phyloP scores from a whole-genome alignment of 2,329 filamentous ascomycete species.

The Fusarium clavum region DNA sequence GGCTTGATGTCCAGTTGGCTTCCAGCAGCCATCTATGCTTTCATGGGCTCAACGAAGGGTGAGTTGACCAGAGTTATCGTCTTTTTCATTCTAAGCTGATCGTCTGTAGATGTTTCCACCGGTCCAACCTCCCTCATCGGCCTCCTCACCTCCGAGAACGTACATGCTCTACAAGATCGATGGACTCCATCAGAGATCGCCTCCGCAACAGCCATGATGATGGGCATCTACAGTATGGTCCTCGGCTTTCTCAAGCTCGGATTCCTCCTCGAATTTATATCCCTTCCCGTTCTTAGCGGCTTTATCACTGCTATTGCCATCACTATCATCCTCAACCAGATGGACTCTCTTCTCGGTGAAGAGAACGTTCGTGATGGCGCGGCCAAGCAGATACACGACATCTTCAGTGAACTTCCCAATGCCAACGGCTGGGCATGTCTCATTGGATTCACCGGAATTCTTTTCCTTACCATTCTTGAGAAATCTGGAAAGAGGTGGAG shows the following conservation, averaged over 20 bases:
- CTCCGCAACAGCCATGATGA: constrained; percentile 71
- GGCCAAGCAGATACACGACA: constrained; percentile 68
- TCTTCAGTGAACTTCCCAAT: constrained; percentile 66
- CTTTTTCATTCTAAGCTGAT: not conserved
- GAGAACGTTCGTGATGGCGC: constrained; percentile 61
- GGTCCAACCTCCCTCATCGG: constrained; percentile 74
- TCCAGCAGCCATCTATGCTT: constrained; percentile 66
- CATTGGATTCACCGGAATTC: constrained; percentile 68
- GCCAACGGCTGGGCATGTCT: constrained; percentile 69
- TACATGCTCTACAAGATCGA: constrained; percentile 62
- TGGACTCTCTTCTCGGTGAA: constrained; percentile 70
- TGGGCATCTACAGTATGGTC: constrained; percentile 69
- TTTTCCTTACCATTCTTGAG: constrained; percentile 67
- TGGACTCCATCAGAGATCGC: constrained; percentile 68
- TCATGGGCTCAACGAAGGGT: constrained; percentile 73
- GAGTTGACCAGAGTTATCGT: not conserved
- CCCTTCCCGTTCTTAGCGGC: constrained; percentile 71
- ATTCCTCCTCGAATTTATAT: constrained; percentile 74
- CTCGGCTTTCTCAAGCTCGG: constrained; percentile 72
- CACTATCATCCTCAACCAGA: constrained; percentile 73
- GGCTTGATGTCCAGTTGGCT: constrained; percentile 71
- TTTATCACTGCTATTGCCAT: constrained; percentile 76
- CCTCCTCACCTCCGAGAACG: constrained; percentile 70
- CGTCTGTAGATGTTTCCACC: constrained; percentile 64
- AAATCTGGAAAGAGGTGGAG: constrained; percentile 70